A percentile compares a stretch with the other conserved stretches of the same genome.
phyloP scores from a whole-genome alignment of 116 monocot species.

The Posidonia oceanica region DNA sequence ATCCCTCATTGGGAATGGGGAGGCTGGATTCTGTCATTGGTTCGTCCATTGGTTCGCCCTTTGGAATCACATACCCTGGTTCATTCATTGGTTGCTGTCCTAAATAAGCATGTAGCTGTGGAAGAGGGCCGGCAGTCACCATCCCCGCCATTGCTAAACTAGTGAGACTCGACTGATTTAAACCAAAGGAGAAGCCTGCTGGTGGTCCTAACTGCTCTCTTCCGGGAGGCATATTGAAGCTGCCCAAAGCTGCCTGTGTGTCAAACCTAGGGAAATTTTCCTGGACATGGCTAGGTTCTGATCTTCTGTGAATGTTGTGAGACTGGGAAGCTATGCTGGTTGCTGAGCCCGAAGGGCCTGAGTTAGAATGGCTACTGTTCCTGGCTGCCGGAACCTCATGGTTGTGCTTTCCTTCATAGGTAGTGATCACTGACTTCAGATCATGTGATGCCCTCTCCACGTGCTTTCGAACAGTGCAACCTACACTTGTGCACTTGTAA shows the following conservation, averaged over 20 bases:
- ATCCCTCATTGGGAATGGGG: slow-evolving; percentile 13
- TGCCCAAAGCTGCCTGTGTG: slow-evolving; percentile 6
- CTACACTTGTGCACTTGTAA: slow-evolving; percentile 64
- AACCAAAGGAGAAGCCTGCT: slow-evolving; percentile 29
- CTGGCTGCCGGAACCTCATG: slow-evolving; percentile 78
- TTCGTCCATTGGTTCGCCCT: slow-evolving; percentile 31
- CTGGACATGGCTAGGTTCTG: slow-evolving; percentile 16
- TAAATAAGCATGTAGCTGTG: slow-evolving; percentile 21
- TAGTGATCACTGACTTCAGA: slow-evolving; percentile 68
- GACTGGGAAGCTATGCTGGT: slow-evolving; percentile 8
- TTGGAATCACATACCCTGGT: slow-evolving; percentile 35
- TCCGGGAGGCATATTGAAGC: slow-evolving; percentile 11
- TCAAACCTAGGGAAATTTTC: slow-evolving; percentile 19
- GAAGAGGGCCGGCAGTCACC: slow-evolving; percentile 10
- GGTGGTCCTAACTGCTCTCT: slow-evolving; percentile 17
- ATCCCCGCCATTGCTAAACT: slow-evolving; percentile 21
- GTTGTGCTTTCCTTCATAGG: slow-evolving; percentile 83
- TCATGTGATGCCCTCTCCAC: slow-evolving; percentile 77
- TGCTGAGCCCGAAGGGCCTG: slow-evolving; percentile 7
- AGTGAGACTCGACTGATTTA: slow-evolving; percentile 28
- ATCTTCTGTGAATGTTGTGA: slow-evolving; percentile 9
- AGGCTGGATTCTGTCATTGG: slow-evolving; percentile 11
- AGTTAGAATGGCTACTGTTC: slow-evolving; percentile 32
- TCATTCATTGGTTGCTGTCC: slow-evolving; percentile 6
- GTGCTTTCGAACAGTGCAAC: slow-evolving; percentile 69